Base-by-base conservation (phyloP, 495 filamentous ascomycete species). In the Aspergillus carlsbadensis region DNA sequence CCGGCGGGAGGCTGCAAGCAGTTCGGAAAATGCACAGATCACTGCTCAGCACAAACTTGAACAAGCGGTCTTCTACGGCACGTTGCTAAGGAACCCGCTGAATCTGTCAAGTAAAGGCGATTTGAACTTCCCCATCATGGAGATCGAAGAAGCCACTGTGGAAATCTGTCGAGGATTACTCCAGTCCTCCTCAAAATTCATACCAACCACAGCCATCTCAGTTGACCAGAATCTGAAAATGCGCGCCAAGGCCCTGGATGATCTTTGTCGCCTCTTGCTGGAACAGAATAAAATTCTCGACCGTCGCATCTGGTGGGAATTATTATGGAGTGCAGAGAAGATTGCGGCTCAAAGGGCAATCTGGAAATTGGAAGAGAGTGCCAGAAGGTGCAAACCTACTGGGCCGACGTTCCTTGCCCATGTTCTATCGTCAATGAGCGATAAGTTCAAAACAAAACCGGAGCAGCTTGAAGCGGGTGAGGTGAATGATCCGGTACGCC, bases 11-110 rank as follows among this genome's bases (percentile, higher is more conserved):
- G 52, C 62, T 20, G 58, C 60, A 24, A 56, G 50, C 11, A 67
- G 62, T 11, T 53, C 65, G 3, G 75, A 78, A 18, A 68, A 70
- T 52, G 61, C 64, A 11, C 68, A 69, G 21, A 78, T 93, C 17
- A 91, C 90, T 1, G 88, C 89, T 7, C 91, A 88, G 66, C 88
- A 84, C 65, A 97, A 93, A 69, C 78, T 99, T 40, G 91, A 96
- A 63, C 93, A 98, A 68, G 93, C 93, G 13, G 85, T 97, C 3
- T 96, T 96, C 73, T 98, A 88, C 67, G 91, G 92, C 1, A 83
- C 82, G 18, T 84, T 91, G 69, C 78, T 81, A 41, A 82, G 87
- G 59, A 96, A 94, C 60, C 87, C 91, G 10, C 72, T 99, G 26
- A 84, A 90, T 59, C 88, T 99, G 56, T 77, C 83, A 44, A 81